phyloP scores from a whole-genome alignment of 352 stramenopile species.

The Pelagophyceae sp. region DNA sequence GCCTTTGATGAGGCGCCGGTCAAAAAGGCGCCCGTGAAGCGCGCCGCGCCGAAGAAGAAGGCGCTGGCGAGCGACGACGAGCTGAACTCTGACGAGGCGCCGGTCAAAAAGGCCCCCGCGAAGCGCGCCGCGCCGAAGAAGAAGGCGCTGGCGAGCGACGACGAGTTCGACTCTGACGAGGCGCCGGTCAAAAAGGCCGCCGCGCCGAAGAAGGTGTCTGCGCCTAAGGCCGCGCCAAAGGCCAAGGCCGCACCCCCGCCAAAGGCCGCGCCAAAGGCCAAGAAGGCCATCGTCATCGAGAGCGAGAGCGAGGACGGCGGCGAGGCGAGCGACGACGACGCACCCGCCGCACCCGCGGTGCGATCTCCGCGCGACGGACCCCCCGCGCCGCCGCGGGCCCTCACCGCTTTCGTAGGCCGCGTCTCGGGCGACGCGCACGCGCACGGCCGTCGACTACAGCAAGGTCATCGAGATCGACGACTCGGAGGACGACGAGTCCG shows the following conservation, averaged over 20 bases:
- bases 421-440: conserved; percentile 15
- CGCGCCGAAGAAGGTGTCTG: conserved; percentile 20
- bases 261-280: conserved; percentile 20
- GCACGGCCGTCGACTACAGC: not conserved
- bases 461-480: conserved; percentile 19
- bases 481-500: conserved; percentile 17
- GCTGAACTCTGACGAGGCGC: not conserved
- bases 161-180: conserved; percentile 14
- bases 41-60: no score
- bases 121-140: not conserved
- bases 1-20: no score
- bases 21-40: no score
- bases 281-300: conserved; percentile 28
- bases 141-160: not conserved
- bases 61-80: conserved; percentile 15
- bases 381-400: conserved; percentile 1
- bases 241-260: conserved; percentile 21
- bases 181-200: not conserved
- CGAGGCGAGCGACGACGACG: conserved; percentile 14
- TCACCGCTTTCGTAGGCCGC: not conserved
- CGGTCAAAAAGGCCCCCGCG: not conserved
- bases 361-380: no score
- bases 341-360: not conserved
- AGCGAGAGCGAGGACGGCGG: conserved; percentile 26
- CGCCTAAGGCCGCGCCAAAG: conserved; percentile 20